Base-by-base conservation (phyloP, 2,329 filamentous ascomycete species). In the Blastomyces emzantsi region DNA sequence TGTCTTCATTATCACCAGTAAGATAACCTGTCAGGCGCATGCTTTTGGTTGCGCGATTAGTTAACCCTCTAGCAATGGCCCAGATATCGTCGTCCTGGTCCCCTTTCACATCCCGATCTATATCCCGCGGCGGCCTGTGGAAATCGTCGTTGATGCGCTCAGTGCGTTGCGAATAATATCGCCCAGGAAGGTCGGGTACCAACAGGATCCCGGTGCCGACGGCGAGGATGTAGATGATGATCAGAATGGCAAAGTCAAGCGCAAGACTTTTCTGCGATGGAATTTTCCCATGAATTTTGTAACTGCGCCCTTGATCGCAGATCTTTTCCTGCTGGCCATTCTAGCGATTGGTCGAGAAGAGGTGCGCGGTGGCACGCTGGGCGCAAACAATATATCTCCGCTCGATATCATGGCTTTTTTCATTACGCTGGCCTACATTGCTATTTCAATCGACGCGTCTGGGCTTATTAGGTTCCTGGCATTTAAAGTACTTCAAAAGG, bases 321-420 rank as follows among this genome's bases (percentile, higher is more conserved):
- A 89, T 68, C 80, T 90, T 0, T 90, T 90, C 68, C 77, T 90
- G 28, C 81, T 90, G 5, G 87, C 87, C 49, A 88, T 90, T 60
- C 70, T 80, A 28, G 87, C 87, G 6, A 90, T 90, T 69, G 87
- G 87, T 1, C 76, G 81, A 28, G 67, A 81, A 63, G 88, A 90
- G 74, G 86, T 90, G 0, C 78, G 82, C n/a, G 87, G 84, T 69
- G 88, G 88, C 1, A 90, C 85, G 0, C 73, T 88, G 8, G 87
- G 87, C 0, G 79, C 85, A 1, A 77, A 88, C 68, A 79, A 85
- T 69, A 90, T 91, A 67, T 79, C 79, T 1, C 88, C 88, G 0
- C 81, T 89, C 67, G 87, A 90, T 65, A 90, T 90, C 65, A 89
- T 90, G 86, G 76, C 80, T 19, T 90, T 90, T 75, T 90, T 91